Conservation (phyloP, 2,329 filamentous ascomycete species). For the Penicillium rolfsii region DNA sequence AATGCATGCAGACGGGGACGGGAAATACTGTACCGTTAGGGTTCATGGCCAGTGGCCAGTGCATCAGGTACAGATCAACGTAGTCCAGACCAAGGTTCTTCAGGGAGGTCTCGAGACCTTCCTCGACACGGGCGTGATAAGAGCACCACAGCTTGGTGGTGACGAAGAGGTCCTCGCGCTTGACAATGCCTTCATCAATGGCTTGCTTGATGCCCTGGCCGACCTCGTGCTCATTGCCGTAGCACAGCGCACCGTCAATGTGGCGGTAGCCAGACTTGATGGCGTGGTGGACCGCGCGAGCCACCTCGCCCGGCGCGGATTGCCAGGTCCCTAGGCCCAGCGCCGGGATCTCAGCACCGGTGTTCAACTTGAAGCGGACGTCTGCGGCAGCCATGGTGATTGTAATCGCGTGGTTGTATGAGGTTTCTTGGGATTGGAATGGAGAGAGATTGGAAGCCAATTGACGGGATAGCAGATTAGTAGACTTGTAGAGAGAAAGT, state of each 20-base stretch:
- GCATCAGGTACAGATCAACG: conserved; percentile 79
- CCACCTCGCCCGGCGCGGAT: conserved; percentile 61
- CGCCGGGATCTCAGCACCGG: conserved; percentile 64
- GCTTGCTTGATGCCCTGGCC: conserved; percentile 76
- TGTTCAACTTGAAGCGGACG: conserved; percentile 65
- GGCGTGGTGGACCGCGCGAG: conserved; percentile 61
- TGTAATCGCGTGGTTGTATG: background rate
- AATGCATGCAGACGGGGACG: background rate
- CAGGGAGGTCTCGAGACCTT: conserved; percentile 72
- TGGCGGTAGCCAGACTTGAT: conserved; percentile 51
- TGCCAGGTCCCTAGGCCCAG: conserved; percentile 70
- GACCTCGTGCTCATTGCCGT: conserved; percentile 73
- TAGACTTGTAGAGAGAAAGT: background rate
- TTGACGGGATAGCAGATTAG: conserved; percentile 1
- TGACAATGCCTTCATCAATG: conserved; percentile 67
- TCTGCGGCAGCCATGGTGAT: conserved; percentile 56
- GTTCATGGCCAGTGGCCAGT: conserved; percentile 82
- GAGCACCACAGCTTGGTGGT: conserved; percentile 86
- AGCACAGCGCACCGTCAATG: conserved; percentile 46
- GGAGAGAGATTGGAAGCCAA: background rate
- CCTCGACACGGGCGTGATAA: conserved; percentile 70
- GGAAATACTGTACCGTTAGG: conserved; percentile 59
- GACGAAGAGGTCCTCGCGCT: conserved; percentile 79
- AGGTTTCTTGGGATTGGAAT: background rate
- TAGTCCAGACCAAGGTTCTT: conserved; percentile 76